Base-by-base conservation (phyloP, 1,284 basidiomycete genomes). In the Butyriboletus pseudospeciosus region DNA sequence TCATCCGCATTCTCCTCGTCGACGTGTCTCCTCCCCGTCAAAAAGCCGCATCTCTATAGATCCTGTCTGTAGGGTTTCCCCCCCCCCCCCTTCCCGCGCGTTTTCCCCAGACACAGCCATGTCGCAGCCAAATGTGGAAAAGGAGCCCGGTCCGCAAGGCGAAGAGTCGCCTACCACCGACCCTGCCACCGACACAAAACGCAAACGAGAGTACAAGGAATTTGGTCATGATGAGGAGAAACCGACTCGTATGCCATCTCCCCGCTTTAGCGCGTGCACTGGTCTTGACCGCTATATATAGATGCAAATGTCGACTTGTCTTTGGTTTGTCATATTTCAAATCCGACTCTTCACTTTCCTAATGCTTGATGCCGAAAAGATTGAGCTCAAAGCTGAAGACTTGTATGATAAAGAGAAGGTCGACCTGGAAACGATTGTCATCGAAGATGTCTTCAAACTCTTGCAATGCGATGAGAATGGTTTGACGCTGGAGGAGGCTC, bases 391-490 rank as follows among this genome's bases (percentile, higher is more conserved):
- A 72, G 92, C 92, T 12, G 92, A 95, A 75, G 94, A 98, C 75
- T 78, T 98, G 47, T 97, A 96, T 74, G 92, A 96, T 77, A 97
- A 96, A 79, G 94, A 98, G 78, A 98, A 98, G 80, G 95, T 98
- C 74, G 95, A 98, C 75, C 82, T 98, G 54, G 95, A 98, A 79
- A 95, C 93, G 47, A 88, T 98, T 69, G 90, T 94, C 66, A 90
- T 98, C 72, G 94, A 96, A 64, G 94, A 98, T 70, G 94, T 98
- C 74, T 95, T 96, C 83, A 92, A 88, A 61, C 87, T 98, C 59
- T 86, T 98, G 52, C 94, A 98, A 76, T 95, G 84, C 66, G 79
- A 81, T 63, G 89, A 94, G 61, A 78, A 80, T 46, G 95, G 95
- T 83, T 82, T 98, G 44, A 74, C 77, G 34, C 60, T 73, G 8